phyloP scores from a whole-genome alignment of 2,329 filamentous ascomycete genomes.

The Penicillium corylophilum region DNA sequence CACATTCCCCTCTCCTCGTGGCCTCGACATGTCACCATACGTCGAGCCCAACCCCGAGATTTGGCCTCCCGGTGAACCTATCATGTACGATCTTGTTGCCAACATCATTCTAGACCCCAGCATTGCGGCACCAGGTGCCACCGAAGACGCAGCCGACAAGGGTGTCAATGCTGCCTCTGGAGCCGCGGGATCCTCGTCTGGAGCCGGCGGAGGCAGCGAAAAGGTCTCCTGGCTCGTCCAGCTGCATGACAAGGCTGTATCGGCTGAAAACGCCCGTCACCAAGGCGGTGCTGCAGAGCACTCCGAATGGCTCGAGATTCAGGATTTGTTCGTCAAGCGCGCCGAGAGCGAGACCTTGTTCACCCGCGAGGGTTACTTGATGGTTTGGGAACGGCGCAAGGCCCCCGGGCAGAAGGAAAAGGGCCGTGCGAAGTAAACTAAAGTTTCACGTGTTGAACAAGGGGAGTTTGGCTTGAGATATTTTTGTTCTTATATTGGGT shows the following conservation, averaged over 20 bases:
- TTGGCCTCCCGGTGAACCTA: conserved; percentile 73
- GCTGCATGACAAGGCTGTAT: conserved; percentile 70
- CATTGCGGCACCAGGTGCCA: conserved; percentile 65
- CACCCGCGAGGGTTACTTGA: conserved; percentile 89
- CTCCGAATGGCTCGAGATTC: conserved; percentile 87
- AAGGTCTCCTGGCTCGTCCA: conserved; percentile 96
- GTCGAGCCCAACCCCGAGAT: conserved; percentile 79
- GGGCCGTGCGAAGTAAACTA: conserved; percentile 17
- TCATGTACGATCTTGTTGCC: conserved; percentile 92
- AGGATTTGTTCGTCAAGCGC: conserved; percentile 90
- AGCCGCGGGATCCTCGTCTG: conserved; percentile 44
- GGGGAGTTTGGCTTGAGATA: background rate
- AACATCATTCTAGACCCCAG: conserved; percentile 68
- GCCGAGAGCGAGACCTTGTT: conserved; percentile 87
- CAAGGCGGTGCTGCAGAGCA: conserved; percentile 26
- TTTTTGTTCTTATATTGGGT: background rate
- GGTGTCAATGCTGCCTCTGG: conserved; percentile 36
- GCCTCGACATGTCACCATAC: conserved; percentile 84
- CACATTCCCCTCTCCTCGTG: conserved; percentile 81
- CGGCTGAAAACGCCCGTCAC: conserved; percentile 36
- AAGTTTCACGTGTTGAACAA: background rate
- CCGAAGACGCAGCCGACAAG: conserved; percentile 42
- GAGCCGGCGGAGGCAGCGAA: conserved; percentile 84
- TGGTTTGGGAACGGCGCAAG: conserved; percentile 89
- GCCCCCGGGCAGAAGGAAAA: conserved; percentile 41